These are phyloP conservation scores for Penicillium rolfsii DNA, from an alignment of 2,329 filamentous ascomycete species.

Conservation along the genomic window DNA sequence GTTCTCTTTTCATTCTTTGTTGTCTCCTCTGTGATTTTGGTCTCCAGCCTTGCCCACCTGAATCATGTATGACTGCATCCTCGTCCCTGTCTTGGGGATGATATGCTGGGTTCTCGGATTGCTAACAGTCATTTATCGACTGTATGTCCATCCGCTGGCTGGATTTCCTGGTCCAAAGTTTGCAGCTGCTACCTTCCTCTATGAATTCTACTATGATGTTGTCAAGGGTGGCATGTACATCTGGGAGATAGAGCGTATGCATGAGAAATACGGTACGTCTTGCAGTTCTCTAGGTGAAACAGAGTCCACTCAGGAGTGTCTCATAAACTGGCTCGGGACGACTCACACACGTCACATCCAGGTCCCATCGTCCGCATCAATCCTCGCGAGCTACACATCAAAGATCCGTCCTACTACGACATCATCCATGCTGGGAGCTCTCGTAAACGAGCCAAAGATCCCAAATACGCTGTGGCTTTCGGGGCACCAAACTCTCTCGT, in stretches of 20 bases:
- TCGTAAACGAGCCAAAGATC: constrained; percentile 28
- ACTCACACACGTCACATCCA: constrained; percentile 14
- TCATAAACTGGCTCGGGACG: neutral
- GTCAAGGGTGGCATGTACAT: constrained; percentile 35
- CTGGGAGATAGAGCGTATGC: constrained; percentile 36
- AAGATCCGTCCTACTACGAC: constrained; percentile 42
- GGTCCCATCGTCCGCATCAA: constrained; percentile 45
- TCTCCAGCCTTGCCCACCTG: neutral
- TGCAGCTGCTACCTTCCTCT: constrained; percentile 36
- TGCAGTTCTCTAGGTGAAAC: neutral
- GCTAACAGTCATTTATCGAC: constrained; percentile 15
- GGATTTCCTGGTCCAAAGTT: constrained; percentile 39
- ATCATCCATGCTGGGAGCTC: constrained; percentile 34
- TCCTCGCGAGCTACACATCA: constrained; percentile 43
- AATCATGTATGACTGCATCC: constrained; percentile 13
- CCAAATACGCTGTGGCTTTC: constrained; percentile 22
- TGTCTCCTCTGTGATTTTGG: neutral
- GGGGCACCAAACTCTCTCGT: constrained; percentile 28
- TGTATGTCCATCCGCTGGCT: constrained; percentile 36
- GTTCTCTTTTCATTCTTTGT: neutral
- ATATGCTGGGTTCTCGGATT: constrained; percentile 8
- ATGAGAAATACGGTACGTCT: constrained; percentile 39
- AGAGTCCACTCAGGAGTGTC: neutral
- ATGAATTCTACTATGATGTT: constrained; percentile 42
- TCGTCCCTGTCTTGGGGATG: neutral